Percentiles rank a stretch among this genome's conserved stretches.
phyloP scores from a whole-genome alignment of 306 rosid genomes.

The Medicago truncatula region MtrunA17r5.0-ANR NC_053046.1:8413001-8413500 shows the following conservation, averaged over 20 bases:
- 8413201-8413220: conserved; percentile 14
- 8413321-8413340: conserved; percentile 81
- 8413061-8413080: conserved; percentile 33
- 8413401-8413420: conserved; percentile 90
- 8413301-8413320: conserved; percentile 29
- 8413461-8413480: conserved; percentile 81
- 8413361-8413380: conserved; percentile 64
- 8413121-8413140: conserved; percentile 60
- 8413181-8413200: conserved; percentile 14
- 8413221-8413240: too few relatives aligned
- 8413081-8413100: conserved; percentile 56
- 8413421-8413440: conserved; percentile 66
- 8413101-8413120: conserved; percentile 64
- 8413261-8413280: conserved; percentile 38
- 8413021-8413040: neutral
- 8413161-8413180: conserved; percentile 50
- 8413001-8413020: conserved; percentile 18
- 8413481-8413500: conserved; percentile 85
- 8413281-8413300: conserved; percentile 39
- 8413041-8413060: neutral
- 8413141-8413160: conserved; percentile 52
- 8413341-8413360: conserved; percentile 55
- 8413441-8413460: conserved; percentile 97
- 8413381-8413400: conserved; percentile 84
- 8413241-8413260: too few relatives aligned